These are phyloP conservation scores for Pinus albicaulis DNA, from an alignment of 75 land plant genomes.

Conservation along the genomic window DNA sequence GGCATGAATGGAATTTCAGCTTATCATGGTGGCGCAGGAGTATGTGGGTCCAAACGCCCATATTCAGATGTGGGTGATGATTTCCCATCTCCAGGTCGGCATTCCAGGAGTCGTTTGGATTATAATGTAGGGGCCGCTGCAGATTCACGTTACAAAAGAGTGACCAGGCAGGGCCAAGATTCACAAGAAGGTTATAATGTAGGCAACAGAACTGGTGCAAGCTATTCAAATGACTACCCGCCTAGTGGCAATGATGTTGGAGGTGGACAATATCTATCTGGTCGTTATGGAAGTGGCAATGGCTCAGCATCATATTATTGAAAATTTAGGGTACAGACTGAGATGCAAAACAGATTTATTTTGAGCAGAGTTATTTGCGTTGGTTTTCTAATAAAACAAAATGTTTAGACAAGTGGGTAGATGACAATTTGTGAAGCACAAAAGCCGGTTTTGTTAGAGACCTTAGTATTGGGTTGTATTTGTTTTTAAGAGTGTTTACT, in stretches of 20 bases:
- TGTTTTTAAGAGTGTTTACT: too few relatives aligned
- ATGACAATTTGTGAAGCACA: too few relatives aligned
- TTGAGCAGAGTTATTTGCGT: too few relatives aligned
- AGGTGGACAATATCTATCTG: neutral
- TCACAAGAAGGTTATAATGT: neutral
- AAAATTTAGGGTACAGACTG: too few relatives aligned
- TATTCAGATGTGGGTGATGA: neutral
- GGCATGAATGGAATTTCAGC: neutral
- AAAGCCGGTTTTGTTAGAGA: too few relatives aligned
- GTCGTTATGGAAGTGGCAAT: conserved; percentile 10
- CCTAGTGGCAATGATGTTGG: too few relatives aligned
- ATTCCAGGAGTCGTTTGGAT: conserved; percentile 6
- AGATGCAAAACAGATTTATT: too few relatives aligned
- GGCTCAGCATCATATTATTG: too few relatives aligned
- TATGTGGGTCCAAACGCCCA: conserved; percentile 16
- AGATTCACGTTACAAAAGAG: neutral
- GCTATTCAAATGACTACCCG: neutral
- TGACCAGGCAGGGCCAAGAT: neutral
- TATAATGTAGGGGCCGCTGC: neutral
- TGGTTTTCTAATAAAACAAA: too few relatives aligned
- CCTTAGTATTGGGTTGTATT: too few relatives aligned
- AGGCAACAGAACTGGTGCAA: neutral
- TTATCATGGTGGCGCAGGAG: conserved; percentile 1
- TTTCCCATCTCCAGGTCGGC: neutral
- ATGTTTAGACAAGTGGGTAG: too few relatives aligned